These are phyloP conservation scores for Debaryomyces maramus DNA, from an alignment of 805 yeast species.

Conservation along the genomic window DNA sequence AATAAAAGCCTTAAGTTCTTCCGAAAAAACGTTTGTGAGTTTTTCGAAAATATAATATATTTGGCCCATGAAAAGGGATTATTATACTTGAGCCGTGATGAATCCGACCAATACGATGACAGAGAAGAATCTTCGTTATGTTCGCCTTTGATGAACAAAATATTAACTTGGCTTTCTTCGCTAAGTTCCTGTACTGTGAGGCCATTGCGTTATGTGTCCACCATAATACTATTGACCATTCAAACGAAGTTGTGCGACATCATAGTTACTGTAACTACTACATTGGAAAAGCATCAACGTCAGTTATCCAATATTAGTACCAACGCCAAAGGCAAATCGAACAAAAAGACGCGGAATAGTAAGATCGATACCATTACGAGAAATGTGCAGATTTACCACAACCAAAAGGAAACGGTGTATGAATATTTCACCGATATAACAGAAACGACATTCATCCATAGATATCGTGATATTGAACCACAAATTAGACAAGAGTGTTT, in stretches of 20 bases:
- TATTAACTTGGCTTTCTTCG: constrained; percentile 75
- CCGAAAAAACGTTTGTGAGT: constrained; percentile 53
- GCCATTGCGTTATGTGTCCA: constrained; percentile 68
- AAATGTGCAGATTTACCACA: constrained; percentile 33
- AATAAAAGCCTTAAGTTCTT: constrained; percentile 49
- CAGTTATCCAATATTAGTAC: constrained; percentile 37
- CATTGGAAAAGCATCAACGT: constrained; percentile 44
- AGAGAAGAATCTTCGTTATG: constrained; percentile 22
- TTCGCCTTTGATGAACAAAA: constrained; percentile 49
- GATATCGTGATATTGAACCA: constrained; percentile 80
- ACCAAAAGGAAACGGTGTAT: constrained; percentile 53
- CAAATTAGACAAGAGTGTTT: constrained; percentile 71
- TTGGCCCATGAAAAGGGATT: constrained; percentile 62
- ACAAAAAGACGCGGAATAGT: constrained; percentile 30
- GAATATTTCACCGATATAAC: constrained; percentile 65
- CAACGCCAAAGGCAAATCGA: constrained; percentile 14
- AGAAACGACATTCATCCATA: constrained; percentile 64
- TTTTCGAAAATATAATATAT: constrained; percentile 52
- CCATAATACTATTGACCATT: constrained; percentile 57
- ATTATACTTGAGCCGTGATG: constrained; percentile 39
- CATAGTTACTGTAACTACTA: constrained; percentile 34
- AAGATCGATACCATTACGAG: constrained; percentile 48
- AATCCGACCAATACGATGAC: constrained; percentile 20
- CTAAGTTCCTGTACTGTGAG: constrained; percentile 69
- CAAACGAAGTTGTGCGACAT: constrained; percentile 60